A percentile compares a stretch with the other conserved stretches of the same genome.
Evolutionary conservation across 768 basidiomycete species (phyloP).

Genomic region (Auriscalpium microsporum): DNA sequence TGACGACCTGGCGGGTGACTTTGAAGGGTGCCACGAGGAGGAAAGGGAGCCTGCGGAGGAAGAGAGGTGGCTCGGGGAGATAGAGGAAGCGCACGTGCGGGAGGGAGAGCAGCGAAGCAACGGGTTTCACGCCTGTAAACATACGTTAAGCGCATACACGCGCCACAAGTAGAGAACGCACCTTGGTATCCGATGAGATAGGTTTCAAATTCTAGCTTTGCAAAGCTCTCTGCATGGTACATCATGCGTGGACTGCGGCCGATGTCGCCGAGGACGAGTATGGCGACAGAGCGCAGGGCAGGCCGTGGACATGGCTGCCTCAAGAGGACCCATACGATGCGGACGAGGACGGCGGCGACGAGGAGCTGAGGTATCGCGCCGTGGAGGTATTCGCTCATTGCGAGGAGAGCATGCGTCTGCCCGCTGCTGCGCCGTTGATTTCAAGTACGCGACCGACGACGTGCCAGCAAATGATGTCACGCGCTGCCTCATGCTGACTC

Average conservation of each 20-base stretch:
- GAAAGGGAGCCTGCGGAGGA: constrained; percentile 51
- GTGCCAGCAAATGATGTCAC: neutral
- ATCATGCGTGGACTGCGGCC: constrained; percentile 97
- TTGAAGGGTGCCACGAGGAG: constrained; percentile 74
- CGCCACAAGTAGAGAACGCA: constrained; percentile 24
- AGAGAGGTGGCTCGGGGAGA: constrained; percentile 53
- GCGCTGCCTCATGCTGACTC: constrained; percentile 2
- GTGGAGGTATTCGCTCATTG: neutral
- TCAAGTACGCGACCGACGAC: neutral
- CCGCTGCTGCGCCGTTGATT: neutral
- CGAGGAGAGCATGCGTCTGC: neutral
- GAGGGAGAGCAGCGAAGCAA: constrained; percentile 59
- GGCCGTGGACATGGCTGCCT: constrained; percentile 9
- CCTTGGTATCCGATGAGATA: constrained; percentile 83
- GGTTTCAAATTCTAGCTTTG: constrained; percentile 67
- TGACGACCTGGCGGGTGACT: constrained; percentile 57
- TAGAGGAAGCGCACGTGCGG: constrained; percentile 60
- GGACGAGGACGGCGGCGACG: neutral
- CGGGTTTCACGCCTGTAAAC: constrained; percentile 61
- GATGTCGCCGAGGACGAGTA: constrained; percentile 92
- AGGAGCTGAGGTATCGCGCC: neutral
- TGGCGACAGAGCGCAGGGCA: constrained; percentile 62
- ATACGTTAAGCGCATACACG: neutral
- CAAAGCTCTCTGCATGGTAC: constrained; percentile 95
- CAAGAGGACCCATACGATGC: constrained; percentile 3